These are phyloP conservation scores for Beauveria asiatica DNA, from an alignment of 2,329 filamentous ascomycete genomes.

Conservation along the genomic window DNA sequence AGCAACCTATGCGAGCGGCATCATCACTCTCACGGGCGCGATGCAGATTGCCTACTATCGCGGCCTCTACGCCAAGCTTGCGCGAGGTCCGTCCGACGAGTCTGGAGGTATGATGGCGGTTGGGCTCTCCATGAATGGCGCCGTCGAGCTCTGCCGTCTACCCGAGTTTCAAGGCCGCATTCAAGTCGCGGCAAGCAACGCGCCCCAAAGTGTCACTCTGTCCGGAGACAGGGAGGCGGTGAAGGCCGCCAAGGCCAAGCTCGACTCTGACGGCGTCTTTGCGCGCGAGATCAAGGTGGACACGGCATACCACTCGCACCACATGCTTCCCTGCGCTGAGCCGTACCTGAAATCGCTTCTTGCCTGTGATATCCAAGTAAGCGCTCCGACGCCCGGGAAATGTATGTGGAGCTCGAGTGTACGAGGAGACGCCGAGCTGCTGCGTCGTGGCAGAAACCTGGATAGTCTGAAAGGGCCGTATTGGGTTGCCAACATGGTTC, in stretches of 20 bases:
- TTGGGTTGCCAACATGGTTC: slow-evolving; percentile 29
- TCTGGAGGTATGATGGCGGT: slow-evolving; percentile 15
- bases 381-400: neutral
- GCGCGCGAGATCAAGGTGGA: slow-evolving; percentile 13
- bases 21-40: slow-evolving; percentile 21
- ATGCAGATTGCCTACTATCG: slow-evolving; percentile 18
- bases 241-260: neutral
- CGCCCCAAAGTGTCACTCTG: slow-evolving; percentile 15
- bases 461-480: slow-evolving; percentile 16
- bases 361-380: neutral
- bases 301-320: slow-evolving; percentile 13
- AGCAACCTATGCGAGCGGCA: slow-evolving; percentile 39
- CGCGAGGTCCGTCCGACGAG: neutral
- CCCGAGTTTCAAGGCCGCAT: slow-evolving; percentile 14
- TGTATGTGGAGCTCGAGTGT: slow-evolving; percentile 12
- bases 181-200: slow-evolving; percentile 17
- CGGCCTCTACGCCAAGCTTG: neutral
- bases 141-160: slow-evolving; percentile 8
- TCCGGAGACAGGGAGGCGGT: slow-evolving; percentile 13
- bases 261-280: slow-evolving; percentile 13
- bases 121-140: slow-evolving; percentile 11
- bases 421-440: slow-evolving; percentile 10
- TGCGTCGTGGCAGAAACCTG: neutral
- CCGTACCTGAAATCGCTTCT: neutral
- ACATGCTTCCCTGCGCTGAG: neutral